phyloP scores from a whole-genome alignment of 805 yeast genomes.

The Starmerella vitae region DNA sequence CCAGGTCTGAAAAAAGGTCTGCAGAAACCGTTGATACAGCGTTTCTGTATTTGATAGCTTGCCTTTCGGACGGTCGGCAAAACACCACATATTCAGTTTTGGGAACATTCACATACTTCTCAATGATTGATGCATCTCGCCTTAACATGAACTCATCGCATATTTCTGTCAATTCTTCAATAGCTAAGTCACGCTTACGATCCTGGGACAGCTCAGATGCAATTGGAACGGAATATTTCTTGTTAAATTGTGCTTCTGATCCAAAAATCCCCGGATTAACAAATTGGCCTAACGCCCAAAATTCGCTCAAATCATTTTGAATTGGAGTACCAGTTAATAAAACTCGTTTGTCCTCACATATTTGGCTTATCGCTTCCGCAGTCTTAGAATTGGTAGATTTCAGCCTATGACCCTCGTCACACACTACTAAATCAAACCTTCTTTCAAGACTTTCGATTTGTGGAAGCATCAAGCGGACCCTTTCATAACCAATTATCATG shows the following conservation, averaged over 20 bases:
- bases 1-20: neutral
- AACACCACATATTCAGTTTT: constrained; percentile 65
- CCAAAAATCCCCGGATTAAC: constrained; percentile 78
- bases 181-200: constrained; percentile 27
- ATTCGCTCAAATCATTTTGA: constrained; percentile 81
- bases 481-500: constrained; percentile 78
- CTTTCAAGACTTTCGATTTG: constrained; percentile 4
- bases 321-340: constrained; percentile 83
- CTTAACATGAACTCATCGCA: constrained; percentile 61
- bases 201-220: constrained; percentile 44
- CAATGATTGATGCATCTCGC: constrained; percentile 45
- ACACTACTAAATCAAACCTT: constrained; percentile 55
- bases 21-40: neutral
- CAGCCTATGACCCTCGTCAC: constrained; percentile 92
- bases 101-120: constrained; percentile 47
- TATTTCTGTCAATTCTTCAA: constrained; percentile 47
- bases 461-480: constrained; percentile 37
- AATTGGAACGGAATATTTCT: constrained; percentile 56
- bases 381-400: constrained; percentile 65
- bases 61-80: constrained; percentile 50
- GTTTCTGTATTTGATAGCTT: neutral
- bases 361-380: constrained; percentile 43
- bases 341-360: constrained; percentile 45
- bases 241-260: constrained; percentile 33
- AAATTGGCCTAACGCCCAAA: constrained; percentile 66